A percentile compares a stretch with the other conserved stretches of the same genome.
Evolutionary conservation across 163 green algal species (phyloP).

Genomic region (Scenedesmus sp.): DNA sequence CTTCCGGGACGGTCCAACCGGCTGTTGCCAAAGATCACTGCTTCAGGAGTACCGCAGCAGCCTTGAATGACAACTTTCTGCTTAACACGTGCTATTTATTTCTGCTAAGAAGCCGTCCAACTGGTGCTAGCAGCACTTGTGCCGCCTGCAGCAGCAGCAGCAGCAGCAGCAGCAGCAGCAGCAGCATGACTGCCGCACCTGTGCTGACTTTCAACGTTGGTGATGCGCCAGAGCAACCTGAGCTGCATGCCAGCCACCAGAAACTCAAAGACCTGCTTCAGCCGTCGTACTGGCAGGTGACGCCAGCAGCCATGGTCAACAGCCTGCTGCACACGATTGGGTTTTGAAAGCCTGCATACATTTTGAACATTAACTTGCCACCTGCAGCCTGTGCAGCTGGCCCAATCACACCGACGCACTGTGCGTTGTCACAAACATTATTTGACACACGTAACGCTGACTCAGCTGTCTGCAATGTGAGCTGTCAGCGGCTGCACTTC

Average conservation of each 20-base stretch:
- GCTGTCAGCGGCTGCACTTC: no score
- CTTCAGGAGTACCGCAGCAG: neutral
- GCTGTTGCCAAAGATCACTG: constrained; percentile 2
- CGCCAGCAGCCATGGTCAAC: neutral
- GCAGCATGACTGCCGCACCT: neutral
- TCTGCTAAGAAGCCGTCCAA: neutral
- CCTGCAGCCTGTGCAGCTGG: neutral
- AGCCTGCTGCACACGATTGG: neutral
- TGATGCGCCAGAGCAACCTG: neutral
- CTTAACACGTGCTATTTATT: neutral
- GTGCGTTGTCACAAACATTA: no score
- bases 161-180: neutral
- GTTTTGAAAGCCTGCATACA: no score
- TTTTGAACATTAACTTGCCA: no score
- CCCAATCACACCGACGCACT: no score
- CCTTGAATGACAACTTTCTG: neutral
- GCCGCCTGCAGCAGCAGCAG: neutral
- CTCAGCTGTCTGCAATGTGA: no score
- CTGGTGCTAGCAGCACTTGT: neutral
- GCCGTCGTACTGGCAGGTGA: constrained; percentile 37
- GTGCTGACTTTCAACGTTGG: neutral
- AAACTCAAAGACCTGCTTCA: constrained; percentile 16
- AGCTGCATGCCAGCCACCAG: constrained; percentile 20
- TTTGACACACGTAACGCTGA: no score
- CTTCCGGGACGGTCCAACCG: neutral